Evolutionary conservation across 2,329 filamentous ascomycete genomes (phyloP).

Genomic region (Xylariomycetidae sp.): DNA sequence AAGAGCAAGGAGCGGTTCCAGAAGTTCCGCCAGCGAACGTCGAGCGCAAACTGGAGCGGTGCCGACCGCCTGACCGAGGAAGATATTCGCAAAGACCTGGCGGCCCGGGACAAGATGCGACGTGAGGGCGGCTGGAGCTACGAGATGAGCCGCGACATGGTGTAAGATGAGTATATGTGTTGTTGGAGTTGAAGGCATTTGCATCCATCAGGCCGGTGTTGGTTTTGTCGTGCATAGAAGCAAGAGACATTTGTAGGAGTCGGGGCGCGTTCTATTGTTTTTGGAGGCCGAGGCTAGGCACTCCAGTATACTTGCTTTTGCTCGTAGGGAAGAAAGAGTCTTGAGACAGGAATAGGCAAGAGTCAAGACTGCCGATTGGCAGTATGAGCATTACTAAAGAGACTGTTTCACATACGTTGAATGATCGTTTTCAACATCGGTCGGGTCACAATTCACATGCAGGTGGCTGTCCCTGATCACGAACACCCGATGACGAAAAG

Average conservation of each 20-base stretch:
- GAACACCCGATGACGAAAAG: too few species aligned
- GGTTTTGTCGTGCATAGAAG: slow-evolving; percentile 7
- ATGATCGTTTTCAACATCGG: too few species aligned
- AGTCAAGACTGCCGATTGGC: too few species aligned
- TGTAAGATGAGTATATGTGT: slow-evolving; percentile 12
- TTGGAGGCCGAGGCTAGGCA: slow-evolving; percentile 3
- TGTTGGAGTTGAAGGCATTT: background rate
- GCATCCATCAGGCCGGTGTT: slow-evolving; percentile 21
- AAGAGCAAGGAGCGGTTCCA: slow-evolving; percentile 80
- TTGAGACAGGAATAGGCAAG: too few species aligned
- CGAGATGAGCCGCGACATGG: slow-evolving; percentile 31
- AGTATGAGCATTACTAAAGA: too few species aligned
- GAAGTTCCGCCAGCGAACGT: slow-evolving; percentile 85
- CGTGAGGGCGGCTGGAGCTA: slow-evolving; percentile 69
- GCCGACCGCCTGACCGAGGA: slow-evolving; percentile 70
- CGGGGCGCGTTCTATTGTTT: slow-evolving; percentile 3
- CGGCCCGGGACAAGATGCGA: slow-evolving; percentile 61
- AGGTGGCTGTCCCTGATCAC: too few species aligned
- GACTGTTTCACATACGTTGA: too few species aligned
- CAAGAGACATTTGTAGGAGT: slow-evolving; percentile 5
- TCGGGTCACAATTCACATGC: too few species aligned
- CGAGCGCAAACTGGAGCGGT: slow-evolving; percentile 89
- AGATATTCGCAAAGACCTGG: slow-evolving; percentile 64
- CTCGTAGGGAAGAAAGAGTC: too few species aligned
- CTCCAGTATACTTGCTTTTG: too few species aligned